phyloP scores from a whole-genome alignment of 2,329 filamentous ascomycete species.

The Whalleya microplaca region DNA sequence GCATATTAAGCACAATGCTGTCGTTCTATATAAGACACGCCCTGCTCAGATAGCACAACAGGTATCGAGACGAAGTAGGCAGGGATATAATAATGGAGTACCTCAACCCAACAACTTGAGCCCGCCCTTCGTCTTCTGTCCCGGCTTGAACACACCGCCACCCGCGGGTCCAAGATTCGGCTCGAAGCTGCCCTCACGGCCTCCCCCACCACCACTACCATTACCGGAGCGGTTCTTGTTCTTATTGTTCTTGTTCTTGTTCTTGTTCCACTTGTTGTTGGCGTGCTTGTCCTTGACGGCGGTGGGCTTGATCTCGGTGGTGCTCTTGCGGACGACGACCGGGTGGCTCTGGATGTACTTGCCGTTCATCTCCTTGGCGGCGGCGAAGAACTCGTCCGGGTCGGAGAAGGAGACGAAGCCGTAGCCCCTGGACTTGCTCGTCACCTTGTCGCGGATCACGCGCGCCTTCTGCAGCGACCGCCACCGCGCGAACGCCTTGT shows the following conservation, averaged over 20 bases:
- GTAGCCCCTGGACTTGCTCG: constrained; percentile 93
- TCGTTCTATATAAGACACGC: too few species aligned
- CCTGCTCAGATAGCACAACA: too few species aligned
- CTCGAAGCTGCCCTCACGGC: constrained; percentile 45
- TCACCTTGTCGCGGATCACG: constrained; percentile 93
- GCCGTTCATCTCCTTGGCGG: constrained; percentile 96
- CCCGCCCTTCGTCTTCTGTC: constrained; percentile 70
- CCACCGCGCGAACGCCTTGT: constrained; percentile 92
- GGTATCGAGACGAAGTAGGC: not conserved
- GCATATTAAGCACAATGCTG: too few species aligned
- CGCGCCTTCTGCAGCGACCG: constrained; percentile 87
- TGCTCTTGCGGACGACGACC: constrained; percentile 83
- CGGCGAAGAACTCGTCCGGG: constrained; percentile 94
- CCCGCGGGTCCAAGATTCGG: constrained; percentile 54
- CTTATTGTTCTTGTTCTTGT: constrained; percentile 38
- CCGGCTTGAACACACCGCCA: constrained; percentile 62
- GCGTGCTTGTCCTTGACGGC: constrained; percentile 60
- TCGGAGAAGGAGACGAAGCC: constrained; percentile 96
- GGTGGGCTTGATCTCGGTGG: constrained; percentile 84
- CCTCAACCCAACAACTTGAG: constrained; percentile 61
- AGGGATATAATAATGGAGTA: not conserved
- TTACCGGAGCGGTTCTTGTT: constrained; percentile 41
- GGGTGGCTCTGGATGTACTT: constrained; percentile 99
- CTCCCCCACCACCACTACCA: constrained; percentile 34
- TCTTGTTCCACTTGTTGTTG: constrained; percentile 36